phyloP scores from a whole-genome alignment of 352 stramenopile species.

The Globisporangium solare region DNA sequence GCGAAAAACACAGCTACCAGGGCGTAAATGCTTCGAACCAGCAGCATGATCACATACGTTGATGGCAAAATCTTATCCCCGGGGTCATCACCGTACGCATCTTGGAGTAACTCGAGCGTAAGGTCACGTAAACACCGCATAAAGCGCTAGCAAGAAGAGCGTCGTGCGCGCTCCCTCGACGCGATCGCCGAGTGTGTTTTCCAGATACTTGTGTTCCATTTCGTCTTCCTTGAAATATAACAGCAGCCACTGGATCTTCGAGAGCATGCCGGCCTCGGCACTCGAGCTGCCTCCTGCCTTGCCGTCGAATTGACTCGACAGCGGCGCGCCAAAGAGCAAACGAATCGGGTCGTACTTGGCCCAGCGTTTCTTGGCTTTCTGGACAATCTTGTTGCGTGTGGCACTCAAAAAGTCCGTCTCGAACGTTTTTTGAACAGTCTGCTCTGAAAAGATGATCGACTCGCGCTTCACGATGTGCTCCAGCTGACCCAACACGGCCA shows the following conservation, averaged over 20 bases:
- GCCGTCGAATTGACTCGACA: constrained; percentile 23
- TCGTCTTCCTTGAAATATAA: constrained; percentile 63
- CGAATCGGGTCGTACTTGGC: constrained; percentile 54
- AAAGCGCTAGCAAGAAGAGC: constrained; percentile 45
- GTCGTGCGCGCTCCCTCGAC: constrained; percentile 63
- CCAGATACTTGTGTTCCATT: constrained; percentile 75
- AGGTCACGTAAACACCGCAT: constrained; percentile 71
- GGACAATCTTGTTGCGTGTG: constrained; percentile 45
- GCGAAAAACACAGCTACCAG: constrained; percentile 20
- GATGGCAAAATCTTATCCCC: constrained; percentile 23
- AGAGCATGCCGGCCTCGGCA: constrained; percentile 61
- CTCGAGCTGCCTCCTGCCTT: constrained; percentile 21
- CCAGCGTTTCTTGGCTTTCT: constrained; percentile 48
- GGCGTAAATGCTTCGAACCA: constrained; percentile 30
- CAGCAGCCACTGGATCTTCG: constrained; percentile 51
- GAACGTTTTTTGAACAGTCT: constrained; percentile 33
- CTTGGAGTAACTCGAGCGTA: constrained; percentile 38
- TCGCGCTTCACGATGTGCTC: constrained; percentile 67
- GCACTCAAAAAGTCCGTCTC: constrained; percentile 50
- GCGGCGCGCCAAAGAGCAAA: constrained; percentile 46
- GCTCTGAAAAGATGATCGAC: constrained; percentile 51
- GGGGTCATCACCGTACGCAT: constrained; percentile 8
- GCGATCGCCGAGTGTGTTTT: constrained; percentile 52
- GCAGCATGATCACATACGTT: constrained; percentile 39
- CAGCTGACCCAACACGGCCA: constrained; percentile 54